Base-by-base conservation (phyloP, 345 rosid genomes). In the Gossypioides kirkii region DNA sequence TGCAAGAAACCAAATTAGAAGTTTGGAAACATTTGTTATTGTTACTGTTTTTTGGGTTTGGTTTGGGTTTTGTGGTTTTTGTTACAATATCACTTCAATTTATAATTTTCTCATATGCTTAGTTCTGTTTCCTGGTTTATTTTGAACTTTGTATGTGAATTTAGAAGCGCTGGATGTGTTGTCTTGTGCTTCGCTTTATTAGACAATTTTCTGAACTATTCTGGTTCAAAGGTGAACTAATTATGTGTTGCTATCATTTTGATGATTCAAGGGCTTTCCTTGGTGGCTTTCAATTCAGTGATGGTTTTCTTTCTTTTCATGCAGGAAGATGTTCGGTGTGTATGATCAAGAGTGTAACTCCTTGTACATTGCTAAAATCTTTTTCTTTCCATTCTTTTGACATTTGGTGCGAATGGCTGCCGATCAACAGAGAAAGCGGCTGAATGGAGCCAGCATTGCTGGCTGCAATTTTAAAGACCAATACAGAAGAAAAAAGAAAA, bases 401-500 rank as follows among this genome's bases (percentile, higher is more conserved):
- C 25, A 50, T 55, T 72, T 72, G 60, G 42, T 77, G 75, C 74
- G 58, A 69, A 95, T 95, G 99, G 98, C 86, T 22, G 96, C 97
- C 81, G 89, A 88, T 58, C 61, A 4, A 58, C 61, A 11, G 75
- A 89, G 91, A 77, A 95, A 90, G 69, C 80, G 93, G 77, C 78
- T 85, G 73, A 92, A 83, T 82, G 17, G 61, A 23, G 61, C 32
- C 61, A 23, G 61, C 22, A 23, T 82, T 71, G 79, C 77, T 62
- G 90, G 87, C 72, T 83, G 78, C 74, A 83, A 87, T 75, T 81
- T 87, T 23, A 59, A 78, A 79, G 93, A 86, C 69, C 89, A 84
- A 74, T 77, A 85, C 70, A 90, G 83, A 85, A 80, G 73, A 46
- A 92, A 91, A 80, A 92, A 82, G 84, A 95, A 85, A 77, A 92